Evolutionary conservation across 1,139 yeast species (phyloP).

Genomic region (Schizosaccharomyces versatilis): DNA sequence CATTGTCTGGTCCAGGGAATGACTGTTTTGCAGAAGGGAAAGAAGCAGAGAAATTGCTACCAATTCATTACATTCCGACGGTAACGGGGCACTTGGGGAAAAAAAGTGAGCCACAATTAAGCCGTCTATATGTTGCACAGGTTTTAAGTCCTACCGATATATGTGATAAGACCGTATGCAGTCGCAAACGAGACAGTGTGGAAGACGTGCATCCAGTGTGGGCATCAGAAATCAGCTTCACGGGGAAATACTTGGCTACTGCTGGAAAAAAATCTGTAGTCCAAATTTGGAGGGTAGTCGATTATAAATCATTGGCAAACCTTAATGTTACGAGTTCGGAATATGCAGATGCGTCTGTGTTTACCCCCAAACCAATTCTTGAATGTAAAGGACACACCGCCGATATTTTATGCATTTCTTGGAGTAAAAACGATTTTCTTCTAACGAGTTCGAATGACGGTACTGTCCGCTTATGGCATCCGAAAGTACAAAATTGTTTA

Average conservation of each 20-base stretch:
- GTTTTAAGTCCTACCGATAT: neutral
- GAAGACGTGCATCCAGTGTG: conserved; percentile 26
- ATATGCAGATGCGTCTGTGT: conserved; percentile 23
- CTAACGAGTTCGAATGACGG: conserved; percentile 70
- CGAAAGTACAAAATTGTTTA: conserved; percentile 40
- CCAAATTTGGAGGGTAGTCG: conserved; percentile 56
- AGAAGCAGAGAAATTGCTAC: no score
- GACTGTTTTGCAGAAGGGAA: no score
- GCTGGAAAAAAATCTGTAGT: conserved; percentile 57
- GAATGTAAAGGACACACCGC: conserved; percentile 45
- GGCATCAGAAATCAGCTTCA: conserved; percentile 49
- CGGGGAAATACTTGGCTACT: conserved; percentile 64
- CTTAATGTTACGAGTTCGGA: conserved; percentile 32
- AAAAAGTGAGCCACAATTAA: neutral
- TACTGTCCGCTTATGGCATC: conserved; percentile 69
- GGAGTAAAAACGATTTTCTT: conserved; percentile 75
- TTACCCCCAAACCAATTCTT: conserved; percentile 44
- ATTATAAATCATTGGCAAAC: conserved; percentile 6
- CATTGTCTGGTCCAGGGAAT: no score
- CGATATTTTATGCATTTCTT: conserved; percentile 51
- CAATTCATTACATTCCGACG: neutral
- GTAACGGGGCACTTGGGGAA: neutral
- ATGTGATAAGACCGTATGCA: no score
- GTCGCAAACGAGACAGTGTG: no score
- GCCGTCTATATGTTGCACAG: neutral